Evolutionary conservation across 2,329 filamentous ascomycete species (phyloP).

Genomic region (Ramichloridium luteum): DNA sequence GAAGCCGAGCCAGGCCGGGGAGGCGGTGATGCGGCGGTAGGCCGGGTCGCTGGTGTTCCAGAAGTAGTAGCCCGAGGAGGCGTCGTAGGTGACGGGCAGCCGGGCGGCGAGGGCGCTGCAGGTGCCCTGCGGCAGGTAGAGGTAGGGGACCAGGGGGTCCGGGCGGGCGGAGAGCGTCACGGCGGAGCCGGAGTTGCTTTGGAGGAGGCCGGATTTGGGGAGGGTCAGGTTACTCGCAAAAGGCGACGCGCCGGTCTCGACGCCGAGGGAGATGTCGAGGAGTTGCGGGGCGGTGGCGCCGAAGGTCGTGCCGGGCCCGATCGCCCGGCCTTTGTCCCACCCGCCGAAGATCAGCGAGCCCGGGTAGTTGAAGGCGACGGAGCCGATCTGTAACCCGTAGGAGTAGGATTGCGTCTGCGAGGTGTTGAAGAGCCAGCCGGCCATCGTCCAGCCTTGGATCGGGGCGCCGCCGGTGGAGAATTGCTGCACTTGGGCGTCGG

Average conservation of each 20-base stretch:
- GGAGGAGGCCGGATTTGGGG: slow-evolving; percentile 2
- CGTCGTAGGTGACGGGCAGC: slow-evolving; percentile 17
- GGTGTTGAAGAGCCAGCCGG: too few relatives aligned
- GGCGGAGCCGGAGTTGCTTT: neutral
- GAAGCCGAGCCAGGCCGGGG: slow-evolving; percentile 32
- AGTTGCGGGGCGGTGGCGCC: slow-evolving; percentile 14
- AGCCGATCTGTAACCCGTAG: slow-evolving; percentile 6
- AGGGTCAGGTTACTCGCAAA: too few relatives aligned
- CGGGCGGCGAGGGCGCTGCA: slow-evolving; percentile 10
- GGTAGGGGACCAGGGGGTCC: slow-evolving; percentile 15
- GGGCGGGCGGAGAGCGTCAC: slow-evolving; percentile 1
- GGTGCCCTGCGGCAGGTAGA: slow-evolving; percentile 12
- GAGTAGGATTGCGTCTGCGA: too few relatives aligned
- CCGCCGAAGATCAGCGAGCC: slow-evolving; percentile 7
- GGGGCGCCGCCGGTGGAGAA: too few relatives aligned
- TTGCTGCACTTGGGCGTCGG: too few relatives aligned
- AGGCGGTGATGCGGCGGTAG: slow-evolving; percentile 29
- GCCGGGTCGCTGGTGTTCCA: slow-evolving; percentile 20
- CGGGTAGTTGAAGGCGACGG: slow-evolving; percentile 1
- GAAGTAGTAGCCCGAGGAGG: slow-evolving; percentile 13
- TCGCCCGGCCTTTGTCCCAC: slow-evolving; percentile 5
- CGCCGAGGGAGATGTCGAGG: slow-evolving; percentile 31
- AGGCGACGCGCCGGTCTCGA: slow-evolving; percentile 28
- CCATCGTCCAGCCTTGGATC: too few relatives aligned
- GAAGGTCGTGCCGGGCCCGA: slow-evolving; percentile 6